Conservation (phyloP, 768 basidiomycete genomes). For the Boletus patriciae region DNA sequence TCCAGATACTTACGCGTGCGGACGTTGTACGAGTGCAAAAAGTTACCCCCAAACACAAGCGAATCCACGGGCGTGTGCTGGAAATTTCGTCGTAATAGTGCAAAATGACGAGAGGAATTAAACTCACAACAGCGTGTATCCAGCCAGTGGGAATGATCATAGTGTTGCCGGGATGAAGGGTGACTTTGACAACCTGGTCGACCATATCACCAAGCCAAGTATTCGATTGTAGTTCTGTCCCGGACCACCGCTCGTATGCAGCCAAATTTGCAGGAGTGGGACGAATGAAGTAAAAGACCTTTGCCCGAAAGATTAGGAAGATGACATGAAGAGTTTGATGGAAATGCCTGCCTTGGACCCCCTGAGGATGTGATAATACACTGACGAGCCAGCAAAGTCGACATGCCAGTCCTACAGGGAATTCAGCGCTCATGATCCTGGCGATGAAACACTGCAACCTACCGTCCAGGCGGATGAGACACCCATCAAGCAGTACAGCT, state of each 20-base stretch:
- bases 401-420: constrained; percentile 88
- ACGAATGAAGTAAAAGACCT: constrained; percentile 95
- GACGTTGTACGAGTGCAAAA: constrained; percentile 90
- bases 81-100: constrained; percentile 4
- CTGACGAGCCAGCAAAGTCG: constrained; percentile 96
- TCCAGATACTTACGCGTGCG: constrained; percentile 63
- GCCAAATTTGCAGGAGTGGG: constrained; percentile 84
- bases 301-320: constrained; percentile 6
- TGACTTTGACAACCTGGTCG: constrained; percentile 87
- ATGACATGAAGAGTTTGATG: not conserved
- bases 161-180: constrained; percentile 73
- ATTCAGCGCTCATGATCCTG: not conserved
- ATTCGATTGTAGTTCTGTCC: constrained; percentile 82
- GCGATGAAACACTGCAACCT: constrained; percentile 29
- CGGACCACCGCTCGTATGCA: constrained; percentile 93
- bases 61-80: constrained; percentile 91
- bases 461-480: constrained; percentile 94
- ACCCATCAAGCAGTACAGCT: constrained; percentile 96
- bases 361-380: constrained; percentile 92
- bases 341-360: constrained; percentile 68
- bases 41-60: constrained; percentile 96
- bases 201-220: constrained; percentile 93
- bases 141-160: constrained; percentile 97
- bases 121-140: constrained; percentile 93
- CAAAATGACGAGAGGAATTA: not conserved